phyloP scores from a whole-genome alignment of 352 stramenopile species.

The Aphanomyces astaci region DNA sequence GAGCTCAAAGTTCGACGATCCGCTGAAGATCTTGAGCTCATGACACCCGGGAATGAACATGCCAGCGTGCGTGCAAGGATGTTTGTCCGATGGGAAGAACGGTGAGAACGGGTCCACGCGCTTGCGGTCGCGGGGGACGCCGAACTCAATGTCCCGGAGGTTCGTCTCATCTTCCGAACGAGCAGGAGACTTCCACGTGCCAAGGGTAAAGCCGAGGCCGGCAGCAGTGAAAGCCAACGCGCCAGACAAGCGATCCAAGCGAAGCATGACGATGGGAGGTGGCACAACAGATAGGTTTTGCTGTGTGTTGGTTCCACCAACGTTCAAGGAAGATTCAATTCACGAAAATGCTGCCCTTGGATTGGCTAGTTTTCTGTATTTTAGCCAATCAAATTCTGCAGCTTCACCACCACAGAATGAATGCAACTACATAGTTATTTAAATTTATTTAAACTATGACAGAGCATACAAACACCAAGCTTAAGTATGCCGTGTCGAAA shows the following conservation, averaged over 20 bases:
- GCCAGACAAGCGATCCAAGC: slow-evolving; percentile 11
- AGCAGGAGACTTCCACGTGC: slow-evolving; percentile 4
- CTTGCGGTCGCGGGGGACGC: slow-evolving; percentile 78
- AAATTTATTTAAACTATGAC: too few species aligned
- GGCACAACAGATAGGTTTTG: not conserved
- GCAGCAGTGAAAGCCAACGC: not conserved
- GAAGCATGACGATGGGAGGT: slow-evolving; percentile 12
- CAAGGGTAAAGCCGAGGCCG: slow-evolving; percentile 17
- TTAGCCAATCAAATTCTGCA: slow-evolving; percentile 7
- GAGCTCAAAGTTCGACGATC: slow-evolving; percentile 85
- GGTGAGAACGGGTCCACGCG: slow-evolving; percentile 83
- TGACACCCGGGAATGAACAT: slow-evolving; percentile 90
- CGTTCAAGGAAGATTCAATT: not conserved
- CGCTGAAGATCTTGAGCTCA: slow-evolving; percentile 90
- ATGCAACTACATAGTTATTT: too few species aligned
- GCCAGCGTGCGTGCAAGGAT: slow-evolving; percentile 83
- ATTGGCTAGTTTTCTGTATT: slow-evolving; percentile 10
- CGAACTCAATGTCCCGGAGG: slow-evolving; percentile 79
- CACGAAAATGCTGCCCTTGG: not conserved
- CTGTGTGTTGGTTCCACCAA: not conserved
- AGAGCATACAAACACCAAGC: not conserved
- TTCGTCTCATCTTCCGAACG: slow-evolving; percentile 26
- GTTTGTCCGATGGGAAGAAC: slow-evolving; percentile 86
- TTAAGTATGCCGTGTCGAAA: not conserved
- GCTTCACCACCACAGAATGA: slow-evolving; percentile 18